Evolutionary conservation across 192 early-diverging fungal genomes (phyloP).

Genomic region (Diversispora epigaea): DNA sequence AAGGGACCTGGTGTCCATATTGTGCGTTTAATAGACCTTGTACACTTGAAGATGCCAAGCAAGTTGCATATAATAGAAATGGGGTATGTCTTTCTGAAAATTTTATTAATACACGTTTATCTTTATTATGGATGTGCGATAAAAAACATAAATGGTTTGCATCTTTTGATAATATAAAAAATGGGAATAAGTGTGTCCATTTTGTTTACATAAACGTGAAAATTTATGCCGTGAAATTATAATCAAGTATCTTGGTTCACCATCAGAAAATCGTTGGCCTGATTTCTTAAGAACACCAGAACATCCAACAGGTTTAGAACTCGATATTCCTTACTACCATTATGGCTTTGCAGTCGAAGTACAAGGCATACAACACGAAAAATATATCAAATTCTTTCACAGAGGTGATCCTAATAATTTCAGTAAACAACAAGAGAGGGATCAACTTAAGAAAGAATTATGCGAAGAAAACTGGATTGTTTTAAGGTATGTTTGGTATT

Average conservation of each 20-base stretch:
- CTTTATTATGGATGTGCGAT: not conserved
- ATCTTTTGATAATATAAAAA: not conserved
- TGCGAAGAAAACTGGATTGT: too few species aligned
- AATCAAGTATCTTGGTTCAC: too few species aligned
- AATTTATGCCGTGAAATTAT: too few species aligned
- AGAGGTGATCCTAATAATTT: too few species aligned
- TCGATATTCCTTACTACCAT: not conserved
- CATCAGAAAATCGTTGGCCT: too few species aligned
- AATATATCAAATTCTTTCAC: too few species aligned
- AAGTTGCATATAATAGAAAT: not conserved
- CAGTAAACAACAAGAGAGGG: too few species aligned
- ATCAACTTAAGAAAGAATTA: too few species aligned
- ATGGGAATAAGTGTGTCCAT: not conserved
- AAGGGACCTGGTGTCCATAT: constrained; percentile 4
- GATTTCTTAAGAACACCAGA: too few species aligned
- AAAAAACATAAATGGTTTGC: not conserved
- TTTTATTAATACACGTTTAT: not conserved
- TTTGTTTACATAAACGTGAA: not conserved
- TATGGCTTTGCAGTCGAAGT: constrained; percentile 18
- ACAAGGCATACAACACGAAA: not conserved
- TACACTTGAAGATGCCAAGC: constrained; percentile 1
- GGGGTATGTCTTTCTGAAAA: not conserved
- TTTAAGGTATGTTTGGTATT: too few species aligned
- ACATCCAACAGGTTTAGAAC: not conserved
- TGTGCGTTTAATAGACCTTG: not conserved